Conservation (phyloP, 2,329 filamentous ascomycete species). For the Clonostachys rhizophaga region DNA sequence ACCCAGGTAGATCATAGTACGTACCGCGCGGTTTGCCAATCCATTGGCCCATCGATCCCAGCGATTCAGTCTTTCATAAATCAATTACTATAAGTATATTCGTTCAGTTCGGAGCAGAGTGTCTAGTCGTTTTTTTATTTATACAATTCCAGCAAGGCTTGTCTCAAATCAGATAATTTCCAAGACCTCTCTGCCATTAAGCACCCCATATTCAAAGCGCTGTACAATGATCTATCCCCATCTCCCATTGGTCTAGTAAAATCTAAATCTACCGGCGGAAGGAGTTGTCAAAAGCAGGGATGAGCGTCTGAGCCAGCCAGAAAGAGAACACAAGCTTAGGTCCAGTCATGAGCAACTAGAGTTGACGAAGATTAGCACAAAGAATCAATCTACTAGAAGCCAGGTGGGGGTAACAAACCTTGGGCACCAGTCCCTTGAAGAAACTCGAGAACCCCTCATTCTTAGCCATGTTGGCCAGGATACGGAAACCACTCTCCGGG, state of each 20-base stretch:
- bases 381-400: neutral
- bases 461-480: slow-evolving; percentile 87
- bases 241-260: no score
- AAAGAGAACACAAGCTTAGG: slow-evolving; percentile 99
- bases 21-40: no score
- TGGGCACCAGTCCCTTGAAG: slow-evolving; percentile 97
- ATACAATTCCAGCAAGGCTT: neutral
- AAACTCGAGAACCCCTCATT: slow-evolving; percentile 83
- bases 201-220: no score
- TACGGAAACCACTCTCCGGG: slow-evolving; percentile 89
- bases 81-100: no score
- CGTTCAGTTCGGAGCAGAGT: no score
- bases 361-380: slow-evolving; percentile 7
- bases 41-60: no score
- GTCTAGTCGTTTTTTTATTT: no score
- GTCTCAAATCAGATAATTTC: neutral
- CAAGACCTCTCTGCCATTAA: neutral
- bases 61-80: no score
- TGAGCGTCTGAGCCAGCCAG: slow-evolving; percentile 98
- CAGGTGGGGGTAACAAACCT: slow-evolving; percentile 43
- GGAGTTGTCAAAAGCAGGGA: slow-evolving; percentile 74
- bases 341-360: slow-evolving; percentile 89
- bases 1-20: no score
- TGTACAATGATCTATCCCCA: no score
- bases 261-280: slow-evolving; percentile 11